These are phyloP conservation scores for Penicillium roqueforti DNA, from an alignment of 495 filamentous ascomycete species.

Conservation along the genomic window DNA sequence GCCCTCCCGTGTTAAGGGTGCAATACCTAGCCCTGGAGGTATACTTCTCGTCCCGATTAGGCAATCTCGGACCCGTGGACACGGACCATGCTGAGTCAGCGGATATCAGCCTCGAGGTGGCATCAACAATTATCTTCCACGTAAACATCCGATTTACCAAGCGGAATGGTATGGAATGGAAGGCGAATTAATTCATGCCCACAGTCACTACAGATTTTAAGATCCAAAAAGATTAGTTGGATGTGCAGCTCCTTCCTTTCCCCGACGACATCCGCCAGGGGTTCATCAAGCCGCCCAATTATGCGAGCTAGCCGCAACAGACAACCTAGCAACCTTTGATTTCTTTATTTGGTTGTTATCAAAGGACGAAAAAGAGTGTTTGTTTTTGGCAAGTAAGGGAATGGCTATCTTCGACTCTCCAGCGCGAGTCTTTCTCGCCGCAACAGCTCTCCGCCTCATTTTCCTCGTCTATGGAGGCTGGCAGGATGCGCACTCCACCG, in stretches of 20 bases:
- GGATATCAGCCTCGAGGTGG: background rate
- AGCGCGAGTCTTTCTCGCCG: constrained; percentile 58
- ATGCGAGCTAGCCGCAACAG: constrained; percentile 6
- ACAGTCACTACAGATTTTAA: background rate
- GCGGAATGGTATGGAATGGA: background rate
- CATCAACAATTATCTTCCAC: background rate
- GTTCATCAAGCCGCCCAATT: constrained; percentile 1
- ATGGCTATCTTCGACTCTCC: constrained; percentile 44
- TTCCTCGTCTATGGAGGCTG: constrained; percentile 83
- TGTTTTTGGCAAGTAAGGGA: background rate
- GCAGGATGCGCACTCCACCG: constrained; percentile 82
- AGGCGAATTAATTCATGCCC: background rate
- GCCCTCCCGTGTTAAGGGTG: background rate
- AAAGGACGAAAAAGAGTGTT: background rate
- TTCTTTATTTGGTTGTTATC: background rate
- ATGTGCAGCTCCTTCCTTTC: background rate
- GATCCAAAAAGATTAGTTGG: background rate
- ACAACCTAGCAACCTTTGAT: background rate
- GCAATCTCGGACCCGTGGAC: background rate
- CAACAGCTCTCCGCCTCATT: constrained; percentile 60
- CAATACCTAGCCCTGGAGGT: background rate
- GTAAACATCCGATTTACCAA: background rate
- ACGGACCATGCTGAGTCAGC: constrained; percentile 3
- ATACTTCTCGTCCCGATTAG: background rate
- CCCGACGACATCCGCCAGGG: background rate